These are phyloP conservation scores for Phytopythium aichiense DNA, from an alignment of 352 stramenopile genomes.

Conservation along the genomic window DNA sequence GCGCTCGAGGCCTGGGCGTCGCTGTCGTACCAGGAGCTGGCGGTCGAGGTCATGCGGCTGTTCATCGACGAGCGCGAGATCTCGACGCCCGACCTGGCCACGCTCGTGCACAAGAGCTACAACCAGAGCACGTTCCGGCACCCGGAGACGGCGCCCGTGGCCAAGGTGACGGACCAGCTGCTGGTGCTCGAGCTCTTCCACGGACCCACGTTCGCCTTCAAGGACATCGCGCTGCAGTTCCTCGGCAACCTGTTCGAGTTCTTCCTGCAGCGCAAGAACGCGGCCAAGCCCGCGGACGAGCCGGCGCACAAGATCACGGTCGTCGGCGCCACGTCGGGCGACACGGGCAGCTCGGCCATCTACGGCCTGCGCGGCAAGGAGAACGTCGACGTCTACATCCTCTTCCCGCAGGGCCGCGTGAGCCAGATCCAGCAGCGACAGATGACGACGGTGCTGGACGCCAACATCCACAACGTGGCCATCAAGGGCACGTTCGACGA, in stretches of 20 bases:
- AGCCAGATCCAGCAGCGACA: slow-evolving; percentile 97
- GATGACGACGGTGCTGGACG: slow-evolving; percentile 98
- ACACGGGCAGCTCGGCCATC: slow-evolving; percentile 98
- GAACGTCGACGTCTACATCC: slow-evolving; percentile 98
- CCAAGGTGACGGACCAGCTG: slow-evolving; percentile 87
- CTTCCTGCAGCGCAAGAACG: slow-evolving; percentile 92
- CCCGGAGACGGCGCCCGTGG: slow-evolving; percentile 93
- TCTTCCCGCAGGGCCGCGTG: slow-evolving; percentile 95
- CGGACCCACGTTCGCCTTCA: slow-evolving; percentile 99
- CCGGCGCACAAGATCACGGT: slow-evolving; percentile 92
- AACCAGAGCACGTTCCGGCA: slow-evolving; percentile 88
- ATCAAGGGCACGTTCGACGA: slow-evolving; percentile 98
- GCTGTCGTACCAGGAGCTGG: slow-evolving; percentile 94
- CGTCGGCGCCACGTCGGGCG: slow-evolving; percentile 96
- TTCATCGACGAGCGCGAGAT: slow-evolving; percentile 97
- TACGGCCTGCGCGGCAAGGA: slow-evolving; percentile 97
- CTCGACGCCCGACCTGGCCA: slow-evolving; percentile 80
- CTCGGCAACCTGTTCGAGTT: slow-evolving; percentile 99
- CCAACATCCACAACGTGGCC: slow-evolving; percentile 98
- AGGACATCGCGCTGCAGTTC: slow-evolving; percentile 99
- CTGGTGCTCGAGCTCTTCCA: slow-evolving; percentile 98
- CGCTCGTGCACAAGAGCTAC: slow-evolving; percentile 94
- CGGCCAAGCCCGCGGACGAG: slow-evolving; percentile 36
- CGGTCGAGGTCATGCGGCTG: slow-evolving; percentile 93
- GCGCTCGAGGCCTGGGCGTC: slow-evolving; percentile 77